phyloP scores from a whole-genome alignment of 805 yeast genomes.

The Yarrowia sp. region DNA sequence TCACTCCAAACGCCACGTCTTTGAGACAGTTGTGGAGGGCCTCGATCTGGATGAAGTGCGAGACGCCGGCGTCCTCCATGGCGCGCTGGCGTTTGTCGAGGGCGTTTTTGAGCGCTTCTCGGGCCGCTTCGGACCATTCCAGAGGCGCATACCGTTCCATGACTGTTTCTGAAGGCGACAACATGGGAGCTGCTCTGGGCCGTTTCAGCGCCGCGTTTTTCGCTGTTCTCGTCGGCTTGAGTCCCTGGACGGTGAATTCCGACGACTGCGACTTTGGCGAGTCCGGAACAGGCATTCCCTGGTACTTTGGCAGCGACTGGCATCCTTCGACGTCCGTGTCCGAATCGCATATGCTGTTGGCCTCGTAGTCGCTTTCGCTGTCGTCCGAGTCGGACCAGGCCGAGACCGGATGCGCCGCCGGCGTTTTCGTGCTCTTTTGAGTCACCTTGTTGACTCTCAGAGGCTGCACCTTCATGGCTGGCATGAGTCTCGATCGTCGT shows the following conservation, averaged over 20 bases:
- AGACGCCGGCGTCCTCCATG: slow-evolving; percentile 27
- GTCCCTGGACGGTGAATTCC: slow-evolving; percentile 19
- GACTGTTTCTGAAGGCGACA: slow-evolving; percentile 20
- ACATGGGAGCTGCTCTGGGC: neutral
- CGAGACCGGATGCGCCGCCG: neutral
- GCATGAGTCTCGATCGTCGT: neutral
- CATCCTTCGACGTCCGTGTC: slow-evolving; percentile 30
- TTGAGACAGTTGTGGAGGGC: slow-evolving; percentile 15
- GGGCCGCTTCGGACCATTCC: slow-evolving; percentile 3
- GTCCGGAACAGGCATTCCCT: neutral
- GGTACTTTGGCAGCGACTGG: slow-evolving; percentile 21
- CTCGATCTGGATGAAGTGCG: slow-evolving; percentile 34
- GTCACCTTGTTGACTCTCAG: neutral
- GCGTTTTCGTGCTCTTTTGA: neutral
- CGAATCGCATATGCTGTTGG: slow-evolving; percentile 9
- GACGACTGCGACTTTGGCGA: slow-evolving; percentile 1
- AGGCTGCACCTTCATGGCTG: neutral
- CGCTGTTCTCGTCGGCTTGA: neutral
- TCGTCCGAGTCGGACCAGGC: slow-evolving; percentile 28
- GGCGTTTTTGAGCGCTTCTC: slow-evolving; percentile 6
- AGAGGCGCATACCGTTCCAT: slow-evolving; percentile 21
- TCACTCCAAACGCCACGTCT: slow-evolving; percentile 13
- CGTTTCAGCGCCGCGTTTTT: neutral
- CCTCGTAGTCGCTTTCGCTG: slow-evolving; percentile 25
- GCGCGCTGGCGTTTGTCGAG: slow-evolving; percentile 14